These are phyloP conservation scores for Carex pumila DNA, from an alignment of 176 grass and related monocot genomes.

Conservation along the genomic window DNA sequence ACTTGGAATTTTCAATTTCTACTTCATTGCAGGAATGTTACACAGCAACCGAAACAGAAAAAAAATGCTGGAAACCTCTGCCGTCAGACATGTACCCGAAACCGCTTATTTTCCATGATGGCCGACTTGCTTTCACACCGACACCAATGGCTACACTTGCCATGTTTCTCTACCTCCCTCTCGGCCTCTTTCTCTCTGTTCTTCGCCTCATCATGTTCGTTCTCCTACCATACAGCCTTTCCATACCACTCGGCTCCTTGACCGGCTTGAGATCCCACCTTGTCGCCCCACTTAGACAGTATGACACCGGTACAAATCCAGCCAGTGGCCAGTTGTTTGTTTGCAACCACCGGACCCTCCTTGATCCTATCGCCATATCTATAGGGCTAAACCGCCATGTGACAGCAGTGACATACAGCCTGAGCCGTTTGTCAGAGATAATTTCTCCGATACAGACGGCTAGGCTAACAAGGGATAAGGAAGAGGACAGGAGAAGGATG, in stretches of 20 bases:
- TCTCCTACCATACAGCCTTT: slow-evolving; percentile 50
- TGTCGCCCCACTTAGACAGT: not conserved
- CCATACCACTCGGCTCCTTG: slow-evolving; percentile 30
- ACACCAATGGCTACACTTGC: slow-evolving; percentile 38
- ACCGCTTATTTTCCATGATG: slow-evolving; percentile 74
- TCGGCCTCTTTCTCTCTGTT: slow-evolving; percentile 30
- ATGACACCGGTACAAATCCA: not conserved
- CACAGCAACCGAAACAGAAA: slow-evolving; percentile 38
- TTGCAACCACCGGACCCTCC: slow-evolving; percentile 69
- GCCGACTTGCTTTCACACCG: slow-evolving; percentile 59
- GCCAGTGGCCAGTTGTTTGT: slow-evolving; percentile 26
- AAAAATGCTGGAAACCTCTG: slow-evolving; percentile 37
- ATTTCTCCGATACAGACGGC: slow-evolving; percentile 52
- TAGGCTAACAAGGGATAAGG: slow-evolving; percentile 50
- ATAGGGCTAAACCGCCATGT: slow-evolving; percentile 29
- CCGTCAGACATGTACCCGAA: slow-evolving; percentile 30
- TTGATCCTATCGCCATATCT: slow-evolving; percentile 54
- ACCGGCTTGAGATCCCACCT: slow-evolving; percentile 35
- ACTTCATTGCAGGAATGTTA: slow-evolving; percentile 37
- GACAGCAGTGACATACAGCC: slow-evolving; percentile 62
- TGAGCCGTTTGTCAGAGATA: slow-evolving; percentile 59
- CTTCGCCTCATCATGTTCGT: slow-evolving; percentile 25
- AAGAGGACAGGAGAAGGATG: slow-evolving; percentile 48
- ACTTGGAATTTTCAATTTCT: not conserved
- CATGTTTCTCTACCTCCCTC: slow-evolving; percentile 76